A percentile compares a stretch with the other conserved stretches of the same genome.
phyloP scores from a whole-genome alignment of 2,329 filamentous ascomycete species.

The Fusarium austroafricanum region DNA sequence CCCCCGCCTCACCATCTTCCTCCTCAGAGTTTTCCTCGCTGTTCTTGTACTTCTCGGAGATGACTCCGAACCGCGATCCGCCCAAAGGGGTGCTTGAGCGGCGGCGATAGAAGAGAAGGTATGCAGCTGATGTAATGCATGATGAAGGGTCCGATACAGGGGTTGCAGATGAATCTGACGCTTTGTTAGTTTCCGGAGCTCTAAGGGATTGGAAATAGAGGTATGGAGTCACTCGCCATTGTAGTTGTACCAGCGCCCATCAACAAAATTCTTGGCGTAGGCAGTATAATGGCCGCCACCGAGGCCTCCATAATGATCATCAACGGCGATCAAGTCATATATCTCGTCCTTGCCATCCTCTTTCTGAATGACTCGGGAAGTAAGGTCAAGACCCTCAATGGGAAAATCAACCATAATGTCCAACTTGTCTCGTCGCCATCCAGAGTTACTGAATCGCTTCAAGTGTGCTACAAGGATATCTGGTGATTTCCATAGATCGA shows the following conservation, averaged over 20 bases:
- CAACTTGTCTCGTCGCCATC: slow-evolving; percentile 87
- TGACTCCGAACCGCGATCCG: slow-evolving; percentile 77
- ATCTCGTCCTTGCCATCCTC: slow-evolving; percentile 84
- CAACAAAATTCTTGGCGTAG: slow-evolving; percentile 90
- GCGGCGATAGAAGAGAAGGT: slow-evolving; percentile 95
- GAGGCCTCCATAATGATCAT: slow-evolving; percentile 94
- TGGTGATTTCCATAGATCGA: slow-evolving; percentile 96
- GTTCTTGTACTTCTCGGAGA: slow-evolving; percentile 73
- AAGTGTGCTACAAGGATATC: slow-evolving; percentile 96
- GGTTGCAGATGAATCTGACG: slow-evolving; percentile 78
- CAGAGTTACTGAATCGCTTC: slow-evolving; percentile 91
- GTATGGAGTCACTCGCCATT: slow-evolving; percentile 74
- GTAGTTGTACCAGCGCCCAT: slow-evolving; percentile 93
- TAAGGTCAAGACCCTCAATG: slow-evolving; percentile 86
- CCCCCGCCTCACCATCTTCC: slow-evolving; percentile 70
- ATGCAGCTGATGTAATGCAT: slow-evolving; percentile 82
- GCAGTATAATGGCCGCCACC: slow-evolving; percentile 97
- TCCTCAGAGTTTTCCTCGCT: slow-evolving; percentile 59
- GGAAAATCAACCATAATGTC: slow-evolving; percentile 94
- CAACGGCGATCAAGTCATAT: slow-evolving; percentile 95
- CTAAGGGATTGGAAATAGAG: neutral
- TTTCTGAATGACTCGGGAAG: slow-evolving; percentile 79
- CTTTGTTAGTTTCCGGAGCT: slow-evolving; percentile 54
- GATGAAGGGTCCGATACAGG: slow-evolving; percentile 68
- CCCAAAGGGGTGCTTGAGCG: slow-evolving; percentile 82